Evolutionary conservation across 257 asterid species (phyloP).

Genomic region (Haberlea rhodopensis): DNA sequence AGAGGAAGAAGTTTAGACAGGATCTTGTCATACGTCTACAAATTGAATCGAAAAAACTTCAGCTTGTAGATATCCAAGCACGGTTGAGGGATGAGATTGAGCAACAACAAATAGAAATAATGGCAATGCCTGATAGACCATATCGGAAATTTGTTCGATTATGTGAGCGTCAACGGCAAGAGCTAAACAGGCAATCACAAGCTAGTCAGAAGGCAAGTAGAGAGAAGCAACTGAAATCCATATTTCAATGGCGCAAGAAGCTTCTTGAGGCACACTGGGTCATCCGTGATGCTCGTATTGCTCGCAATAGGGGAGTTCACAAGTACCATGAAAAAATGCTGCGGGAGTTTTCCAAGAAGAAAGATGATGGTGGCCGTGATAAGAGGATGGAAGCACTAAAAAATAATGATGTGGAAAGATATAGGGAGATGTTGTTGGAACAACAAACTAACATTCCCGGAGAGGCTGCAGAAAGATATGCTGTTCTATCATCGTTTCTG

Average conservation of each 20-base stretch:
- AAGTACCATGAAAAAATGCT: conserved; percentile 96
- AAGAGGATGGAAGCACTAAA: conserved; percentile 99
- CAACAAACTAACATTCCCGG: conserved; percentile 83
- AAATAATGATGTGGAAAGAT: conserved; percentile 97
- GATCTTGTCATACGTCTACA: conserved; percentile 87
- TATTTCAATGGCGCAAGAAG: conserved; percentile 98
- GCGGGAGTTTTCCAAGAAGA: conserved; percentile 92
- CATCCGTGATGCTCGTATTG: conserved; percentile 94
- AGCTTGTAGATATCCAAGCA: conserved; percentile 86
- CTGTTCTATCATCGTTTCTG: conserved; percentile 87
- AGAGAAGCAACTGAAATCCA: conserved; percentile 90
- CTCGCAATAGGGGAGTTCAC: conserved; percentile 97
- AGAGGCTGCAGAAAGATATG: conserved; percentile 97
- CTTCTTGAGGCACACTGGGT: conserved; percentile 99
- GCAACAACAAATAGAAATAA: conserved; percentile 88
- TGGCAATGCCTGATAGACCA: conserved; percentile 99
- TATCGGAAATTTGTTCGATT: conserved; percentile 88
- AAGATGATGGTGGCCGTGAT: conserved; percentile 78
- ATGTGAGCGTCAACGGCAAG: conserved; percentile 98
- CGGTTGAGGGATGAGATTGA: conserved; percentile 91
- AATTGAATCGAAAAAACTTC: conserved; percentile 91
- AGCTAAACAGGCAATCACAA: conserved; percentile 86
- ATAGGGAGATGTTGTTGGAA: conserved; percentile 96
- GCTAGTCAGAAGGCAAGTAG: conserved; percentile 78
- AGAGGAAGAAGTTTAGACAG: conserved; percentile 90